phyloP scores from a whole-genome alignment of 2,329 filamentous ascomycete genomes.

The Aotearoamyces nothofagi region DNA sequence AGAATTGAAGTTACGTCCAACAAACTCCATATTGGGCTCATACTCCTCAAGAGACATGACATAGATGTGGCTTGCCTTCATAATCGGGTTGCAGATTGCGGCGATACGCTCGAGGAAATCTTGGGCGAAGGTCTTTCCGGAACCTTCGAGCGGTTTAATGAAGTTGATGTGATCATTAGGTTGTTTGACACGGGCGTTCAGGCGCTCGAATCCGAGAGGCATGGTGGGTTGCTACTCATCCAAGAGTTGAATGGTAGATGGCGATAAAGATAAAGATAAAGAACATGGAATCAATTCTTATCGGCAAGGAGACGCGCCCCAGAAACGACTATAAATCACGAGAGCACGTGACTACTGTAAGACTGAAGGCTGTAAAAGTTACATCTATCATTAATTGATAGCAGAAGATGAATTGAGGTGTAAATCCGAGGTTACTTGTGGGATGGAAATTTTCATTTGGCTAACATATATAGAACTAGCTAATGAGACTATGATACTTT shows the following conservation, averaged over 20 bases:
- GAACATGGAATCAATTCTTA: too few relatives aligned
- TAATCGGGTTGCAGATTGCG: constrained; percentile 63
- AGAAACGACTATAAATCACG: too few relatives aligned
- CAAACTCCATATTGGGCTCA: constrained; percentile 65
- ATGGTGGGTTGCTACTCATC: constrained; percentile 28
- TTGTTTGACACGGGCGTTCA: constrained; percentile 60
- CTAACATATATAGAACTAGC: too few relatives aligned
- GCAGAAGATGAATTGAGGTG: too few relatives aligned
- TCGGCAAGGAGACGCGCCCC: too few relatives aligned
- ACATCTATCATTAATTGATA: too few relatives aligned
- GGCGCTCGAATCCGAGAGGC: constrained; percentile 63
- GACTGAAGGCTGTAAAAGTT: too few relatives aligned
- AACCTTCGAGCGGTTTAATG: constrained; percentile 62
- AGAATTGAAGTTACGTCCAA: constrained; percentile 80
- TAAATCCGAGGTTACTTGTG: too few relatives aligned
- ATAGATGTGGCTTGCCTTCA: constrained; percentile 48
- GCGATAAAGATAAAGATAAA: too few relatives aligned
- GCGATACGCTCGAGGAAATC: constrained; percentile 65
- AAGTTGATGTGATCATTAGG: constrained; percentile 72
- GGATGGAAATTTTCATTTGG: too few relatives aligned
- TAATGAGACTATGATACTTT: too few relatives aligned
- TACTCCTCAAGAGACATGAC: constrained; percentile 68
- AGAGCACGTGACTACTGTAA: too few relatives aligned
- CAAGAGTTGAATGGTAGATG: neutral
- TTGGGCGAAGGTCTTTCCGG: constrained; percentile 44